Base-by-base conservation (phyloP, 1,139 yeast genomes). In the Yamadazyma mexicana region DNA sequence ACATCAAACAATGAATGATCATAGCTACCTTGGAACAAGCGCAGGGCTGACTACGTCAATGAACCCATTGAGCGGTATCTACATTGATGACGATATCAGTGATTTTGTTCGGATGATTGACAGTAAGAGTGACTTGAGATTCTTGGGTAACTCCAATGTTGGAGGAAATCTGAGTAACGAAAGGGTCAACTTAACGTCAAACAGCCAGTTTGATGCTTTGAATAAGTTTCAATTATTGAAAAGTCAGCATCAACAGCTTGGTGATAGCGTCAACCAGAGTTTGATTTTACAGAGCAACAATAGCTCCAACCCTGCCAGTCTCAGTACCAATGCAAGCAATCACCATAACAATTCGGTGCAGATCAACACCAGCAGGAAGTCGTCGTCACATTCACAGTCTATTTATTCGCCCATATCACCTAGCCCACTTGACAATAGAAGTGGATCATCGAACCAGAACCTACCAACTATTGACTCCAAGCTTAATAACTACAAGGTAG, bases 31-130 rank as follows among this genome's bases (percentile, higher is more conserved):
- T 29, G 71, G 65, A 3, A 59, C 69, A 4, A 63, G 69, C 39
- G 57, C 64, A 6, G 73, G 68, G 1, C 73, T 66, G 72, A 54
- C 64, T n/a, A 58, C 66, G 1, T 53, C 57, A 16, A 50, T 44
- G 7, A 66, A 59, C 17, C 73, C 75, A 5, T 51, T 64, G 30
- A 68, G 73, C 47, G 75, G 77, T 3, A 50, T 70, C 9, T 68
- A 69, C 46, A 61, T 64, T 18, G 89, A 83, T 48, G 89, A 86
- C 43, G 96, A 86, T 50, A 70, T 89, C 20, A 79, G 85, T 41
- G 88, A 84, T 40, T 91, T 91, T 65, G 87, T 91, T 38, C 75
- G 81, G 47, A 72, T 88, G 78, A 77, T 91, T 36, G 97, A 92
- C 49, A 79, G 84, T 37, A 79, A 75, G 47, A 69, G 73, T 2